Evolutionary conservation across 495 filamentous ascomycete genomes (phyloP).

Genomic region (Hyaloscypha variabilis): DNA sequence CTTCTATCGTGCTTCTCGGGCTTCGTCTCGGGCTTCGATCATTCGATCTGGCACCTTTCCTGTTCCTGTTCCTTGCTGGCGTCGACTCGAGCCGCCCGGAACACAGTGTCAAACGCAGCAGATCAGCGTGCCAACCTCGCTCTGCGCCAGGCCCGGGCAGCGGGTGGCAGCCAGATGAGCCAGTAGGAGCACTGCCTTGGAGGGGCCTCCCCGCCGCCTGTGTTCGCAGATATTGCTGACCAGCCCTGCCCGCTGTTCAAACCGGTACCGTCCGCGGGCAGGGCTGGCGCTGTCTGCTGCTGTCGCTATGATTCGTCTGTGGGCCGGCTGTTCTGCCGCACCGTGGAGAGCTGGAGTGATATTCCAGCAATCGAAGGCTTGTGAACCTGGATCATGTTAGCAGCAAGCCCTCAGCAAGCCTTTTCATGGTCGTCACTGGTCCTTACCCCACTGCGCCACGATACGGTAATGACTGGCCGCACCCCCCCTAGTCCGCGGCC

Average conservation of each 20-base stretch:
- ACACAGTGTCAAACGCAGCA: neutral
- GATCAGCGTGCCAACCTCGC: neutral
- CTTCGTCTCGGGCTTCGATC: neutral
- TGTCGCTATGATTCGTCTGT: no score
- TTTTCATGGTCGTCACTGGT: neutral
- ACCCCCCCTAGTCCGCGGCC: no score
- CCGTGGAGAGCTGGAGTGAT: neutral
- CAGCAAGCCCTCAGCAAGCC: no score
- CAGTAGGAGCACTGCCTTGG: neutral
- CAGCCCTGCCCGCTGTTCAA: no score
- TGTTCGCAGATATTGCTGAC: neutral
- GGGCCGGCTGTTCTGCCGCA: no score
- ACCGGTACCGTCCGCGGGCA: no score
- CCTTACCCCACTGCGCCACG: slow-evolving; percentile 12
- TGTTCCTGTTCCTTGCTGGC: neutral
- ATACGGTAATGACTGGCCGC: neutral
- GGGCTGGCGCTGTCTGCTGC: no score
- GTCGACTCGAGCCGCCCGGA: neutral
- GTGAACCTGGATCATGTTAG: no score
- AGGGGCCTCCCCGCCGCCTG: neutral
- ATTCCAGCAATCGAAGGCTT: neutral
- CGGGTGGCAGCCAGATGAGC: neutral
- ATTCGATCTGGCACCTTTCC: slow-evolving; percentile 16
- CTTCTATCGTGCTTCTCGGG: neutral
- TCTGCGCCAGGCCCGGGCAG: neutral